Percentiles rank a stretch among this genome's conserved stretches.
phyloP scores from a whole-genome alignment of 352 stramenopile genomes.

The Phytopythium boreale region DNA sequence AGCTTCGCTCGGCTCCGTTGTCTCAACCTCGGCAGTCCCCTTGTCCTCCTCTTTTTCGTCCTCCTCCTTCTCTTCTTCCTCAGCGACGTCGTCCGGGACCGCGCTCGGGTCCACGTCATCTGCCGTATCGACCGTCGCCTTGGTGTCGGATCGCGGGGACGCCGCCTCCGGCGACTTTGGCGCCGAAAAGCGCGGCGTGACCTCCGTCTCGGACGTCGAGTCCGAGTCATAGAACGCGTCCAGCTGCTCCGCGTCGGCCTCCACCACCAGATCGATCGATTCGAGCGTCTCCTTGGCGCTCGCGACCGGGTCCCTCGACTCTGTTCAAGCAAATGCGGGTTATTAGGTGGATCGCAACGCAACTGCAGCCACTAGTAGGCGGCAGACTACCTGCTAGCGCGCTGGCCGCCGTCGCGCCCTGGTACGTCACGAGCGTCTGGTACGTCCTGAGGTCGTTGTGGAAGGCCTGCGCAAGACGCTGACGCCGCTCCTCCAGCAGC shows the following conservation, averaged over 20 bases:
- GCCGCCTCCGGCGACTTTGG: slow-evolving; percentile 11
- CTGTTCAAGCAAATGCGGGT: background rate
- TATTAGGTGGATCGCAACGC: background rate
- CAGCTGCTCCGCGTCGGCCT: slow-evolving; percentile 49
- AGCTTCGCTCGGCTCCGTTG: background rate
- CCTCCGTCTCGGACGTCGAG: slow-evolving; percentile 27
- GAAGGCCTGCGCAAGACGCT: slow-evolving; percentile 62
- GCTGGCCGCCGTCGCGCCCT: slow-evolving; percentile 26
- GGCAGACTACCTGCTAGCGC: slow-evolving; percentile 3
- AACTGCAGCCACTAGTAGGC: background rate
- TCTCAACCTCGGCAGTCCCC: background rate
- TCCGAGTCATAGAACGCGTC: slow-evolving; percentile 78
- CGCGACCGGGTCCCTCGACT: slow-evolving; percentile 2
- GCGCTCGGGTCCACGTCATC: slow-evolving; percentile 7
- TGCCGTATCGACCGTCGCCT: background rate
- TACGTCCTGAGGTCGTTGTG: slow-evolving; percentile 78
- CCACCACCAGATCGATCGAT: slow-evolving; percentile 69
- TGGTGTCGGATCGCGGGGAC: background rate
- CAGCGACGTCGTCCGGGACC: background rate
- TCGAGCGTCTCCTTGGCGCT: slow-evolving; percentile 52
- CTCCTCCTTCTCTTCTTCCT: slow-evolving; percentile 24
- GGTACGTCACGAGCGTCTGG: slow-evolving; percentile 64
- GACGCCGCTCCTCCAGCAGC: slow-evolving; percentile 49
- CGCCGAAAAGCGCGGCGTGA: slow-evolving; percentile 13
- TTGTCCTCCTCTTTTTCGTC: slow-evolving; percentile 8